phyloP scores from a whole-genome alignment of 768 basidiomycete species.

The Rhodotorula kratochvilovae region DNA sequence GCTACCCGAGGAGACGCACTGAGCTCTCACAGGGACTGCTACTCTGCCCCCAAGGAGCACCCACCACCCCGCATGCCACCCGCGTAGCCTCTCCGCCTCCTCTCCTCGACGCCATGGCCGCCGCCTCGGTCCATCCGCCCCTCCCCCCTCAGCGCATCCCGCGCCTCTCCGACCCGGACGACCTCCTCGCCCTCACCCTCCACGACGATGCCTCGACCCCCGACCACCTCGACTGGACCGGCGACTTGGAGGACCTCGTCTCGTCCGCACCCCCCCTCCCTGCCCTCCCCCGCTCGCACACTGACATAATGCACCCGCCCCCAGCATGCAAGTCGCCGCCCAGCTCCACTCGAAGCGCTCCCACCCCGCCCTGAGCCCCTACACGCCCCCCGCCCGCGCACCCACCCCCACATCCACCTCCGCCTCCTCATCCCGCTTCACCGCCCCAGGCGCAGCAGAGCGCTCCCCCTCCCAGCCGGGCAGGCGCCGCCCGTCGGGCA shows the following conservation, averaged over 20 bases:
- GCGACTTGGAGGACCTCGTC: slow-evolving; percentile 27
- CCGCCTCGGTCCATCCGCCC: background rate
- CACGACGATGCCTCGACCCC: background rate
- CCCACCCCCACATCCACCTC: background rate
- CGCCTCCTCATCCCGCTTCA: background rate
- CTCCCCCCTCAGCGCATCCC: background rate
- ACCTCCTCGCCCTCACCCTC: slow-evolving; percentile 13
- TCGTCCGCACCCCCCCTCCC: background rate
- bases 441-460: background rate
- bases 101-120: background rate
- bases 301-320: background rate
- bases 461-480: background rate
- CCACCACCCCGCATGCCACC: too few relatives aligned
- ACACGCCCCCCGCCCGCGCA: background rate
- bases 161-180: background rate
- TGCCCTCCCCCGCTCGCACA: too few relatives aligned
- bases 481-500: background rate
- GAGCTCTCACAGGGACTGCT: too few relatives aligned
- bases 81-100: too few relatives aligned
- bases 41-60: too few relatives aligned
- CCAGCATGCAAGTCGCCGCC: slow-evolving; percentile 11
- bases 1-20: too few relatives aligned
- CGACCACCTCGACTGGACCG: slow-evolving; percentile 17
- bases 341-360: slow-evolving; percentile 16
- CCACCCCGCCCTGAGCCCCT: background rate